phyloP scores from a whole-genome alignment of 371 early-diverging fungal genomes.

The Polyrhizophydium stewartii region DNA sequence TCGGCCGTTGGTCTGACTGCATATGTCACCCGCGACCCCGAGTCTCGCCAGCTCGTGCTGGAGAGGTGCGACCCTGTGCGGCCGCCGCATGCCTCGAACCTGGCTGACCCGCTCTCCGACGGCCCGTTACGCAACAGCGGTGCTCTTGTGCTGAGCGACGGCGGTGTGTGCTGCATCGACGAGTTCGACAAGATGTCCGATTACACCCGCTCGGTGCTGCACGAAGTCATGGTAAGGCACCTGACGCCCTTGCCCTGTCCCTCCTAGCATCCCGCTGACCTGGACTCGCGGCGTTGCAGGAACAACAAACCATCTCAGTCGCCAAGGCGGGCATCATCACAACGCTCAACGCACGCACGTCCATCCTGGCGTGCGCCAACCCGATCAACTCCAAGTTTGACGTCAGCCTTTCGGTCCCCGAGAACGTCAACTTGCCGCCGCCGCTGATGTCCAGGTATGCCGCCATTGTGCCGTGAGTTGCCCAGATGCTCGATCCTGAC shows the following conservation, averaged over 20 bases:
- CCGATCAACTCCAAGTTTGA: constrained; percentile 96
- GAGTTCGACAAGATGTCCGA: constrained; percentile 99
- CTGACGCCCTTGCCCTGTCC: background rate
- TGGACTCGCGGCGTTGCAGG: constrained; percentile 42
- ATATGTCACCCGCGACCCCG: constrained; percentile 97
- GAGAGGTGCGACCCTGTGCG: constrained; percentile 67
- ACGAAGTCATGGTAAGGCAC: constrained; percentile 94
- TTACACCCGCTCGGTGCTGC: constrained; percentile 91
- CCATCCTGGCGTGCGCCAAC: constrained; percentile 97
- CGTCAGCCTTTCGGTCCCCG: constrained; percentile 78
- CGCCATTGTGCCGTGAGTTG: background rate
- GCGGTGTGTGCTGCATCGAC: constrained; percentile 99
- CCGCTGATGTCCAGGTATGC: constrained; percentile 82
- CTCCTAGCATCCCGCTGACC: background rate
- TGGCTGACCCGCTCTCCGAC: background rate
- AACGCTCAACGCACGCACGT: constrained; percentile 97
- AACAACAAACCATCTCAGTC: constrained; percentile 99
- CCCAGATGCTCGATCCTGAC: background rate
- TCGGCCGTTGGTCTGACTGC: constrained; percentile 99
- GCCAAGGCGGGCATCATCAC: constrained; percentile 99
- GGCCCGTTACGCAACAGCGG: constrained; percentile 57
- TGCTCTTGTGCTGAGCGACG: constrained; percentile 97
- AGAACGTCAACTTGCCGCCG: constrained; percentile 95
- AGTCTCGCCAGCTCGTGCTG: constrained; percentile 93
- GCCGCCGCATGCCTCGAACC: background rate